Conservation (phyloP, 176 grass and related monocot genomes). For the Alloteropsis semialata region DNA sequence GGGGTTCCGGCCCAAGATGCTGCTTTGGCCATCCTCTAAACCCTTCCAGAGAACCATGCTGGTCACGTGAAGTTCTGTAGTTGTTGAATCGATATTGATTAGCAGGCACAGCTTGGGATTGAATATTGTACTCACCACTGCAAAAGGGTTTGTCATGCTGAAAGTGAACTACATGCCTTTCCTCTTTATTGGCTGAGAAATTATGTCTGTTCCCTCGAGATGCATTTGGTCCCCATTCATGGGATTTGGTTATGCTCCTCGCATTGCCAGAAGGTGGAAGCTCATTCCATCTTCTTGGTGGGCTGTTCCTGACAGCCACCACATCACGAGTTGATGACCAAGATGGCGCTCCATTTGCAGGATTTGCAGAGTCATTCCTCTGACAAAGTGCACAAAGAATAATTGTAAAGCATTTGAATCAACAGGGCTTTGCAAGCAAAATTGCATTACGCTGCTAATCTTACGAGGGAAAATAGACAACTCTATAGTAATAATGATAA, state of each 20-base stretch:
- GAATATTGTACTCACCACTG: too few species aligned
- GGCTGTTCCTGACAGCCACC: slow-evolving; percentile 14
- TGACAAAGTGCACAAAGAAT: slow-evolving; percentile 34
- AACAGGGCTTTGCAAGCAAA: slow-evolving; percentile 2
- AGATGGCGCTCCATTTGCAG: slow-evolving; percentile 13
- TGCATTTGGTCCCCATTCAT: too few species aligned
- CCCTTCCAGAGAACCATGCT: slow-evolving; percentile 9
- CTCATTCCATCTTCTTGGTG: slow-evolving; percentile 28
- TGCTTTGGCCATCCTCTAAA: slow-evolving; percentile 28
- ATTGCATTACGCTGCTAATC: background rate
- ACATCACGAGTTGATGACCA: slow-evolving; percentile 4
- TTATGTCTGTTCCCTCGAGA: too few species aligned
- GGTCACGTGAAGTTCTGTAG: background rate
- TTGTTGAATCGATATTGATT: slow-evolving; percentile 16
- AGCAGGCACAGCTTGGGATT: too few species aligned
- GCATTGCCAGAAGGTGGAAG: slow-evolving; percentile 19
- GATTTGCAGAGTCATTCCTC: slow-evolving; percentile 13
- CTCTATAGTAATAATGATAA: slow-evolving; percentile 3
- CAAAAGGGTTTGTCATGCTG: too few species aligned
- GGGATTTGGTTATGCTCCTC: background rate
- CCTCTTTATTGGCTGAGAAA: too few species aligned
- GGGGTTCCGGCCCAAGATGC: background rate
- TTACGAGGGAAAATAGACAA: background rate
- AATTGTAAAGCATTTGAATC: slow-evolving; percentile 18
- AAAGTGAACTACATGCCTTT: too few species aligned